Conservation (phyloP, 768 basidiomycete species). For the Lactarius vividus region DNA sequence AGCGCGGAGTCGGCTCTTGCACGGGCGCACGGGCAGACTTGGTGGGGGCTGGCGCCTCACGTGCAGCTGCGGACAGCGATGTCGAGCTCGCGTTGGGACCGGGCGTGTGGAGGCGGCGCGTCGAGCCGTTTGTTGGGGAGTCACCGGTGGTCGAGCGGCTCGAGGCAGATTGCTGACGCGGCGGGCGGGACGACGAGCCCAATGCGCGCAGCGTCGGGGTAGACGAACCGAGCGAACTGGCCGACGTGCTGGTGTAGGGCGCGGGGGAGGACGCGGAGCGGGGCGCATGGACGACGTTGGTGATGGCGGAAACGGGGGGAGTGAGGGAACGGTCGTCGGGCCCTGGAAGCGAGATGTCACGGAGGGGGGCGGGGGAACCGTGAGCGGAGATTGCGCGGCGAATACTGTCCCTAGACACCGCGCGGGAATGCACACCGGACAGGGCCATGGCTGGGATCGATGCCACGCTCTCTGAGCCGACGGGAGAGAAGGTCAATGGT, state of each 20-base stretch:
- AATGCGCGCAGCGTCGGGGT: slow-evolving; percentile 14
- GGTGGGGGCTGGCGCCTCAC: slow-evolving; percentile 14
- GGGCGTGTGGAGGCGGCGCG: slow-evolving; percentile 21
- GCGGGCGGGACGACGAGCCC: slow-evolving; percentile 10
- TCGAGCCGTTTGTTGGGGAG: slow-evolving; percentile 17
- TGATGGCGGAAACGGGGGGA: slow-evolving; percentile 17
- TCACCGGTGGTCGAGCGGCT: slow-evolving; percentile 16
- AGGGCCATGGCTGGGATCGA: neutral
- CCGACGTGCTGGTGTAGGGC: slow-evolving; percentile 17
- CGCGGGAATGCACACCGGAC: neutral
- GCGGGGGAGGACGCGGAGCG: slow-evolving; percentile 7
- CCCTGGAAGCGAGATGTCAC: slow-evolving; percentile 5
- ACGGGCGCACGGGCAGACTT: slow-evolving; percentile 13
- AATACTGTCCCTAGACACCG: neutral
- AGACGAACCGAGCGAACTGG: slow-evolving; percentile 12
- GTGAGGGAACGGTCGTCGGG: slow-evolving; percentile 21
- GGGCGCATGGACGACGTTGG: neutral
- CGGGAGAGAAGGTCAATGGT: slow-evolving; percentile 3
- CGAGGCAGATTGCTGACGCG: slow-evolving; percentile 10
- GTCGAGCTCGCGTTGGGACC: slow-evolving; percentile 22
- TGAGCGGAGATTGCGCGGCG: slow-evolving; percentile 2
- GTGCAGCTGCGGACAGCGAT: slow-evolving; percentile 30
- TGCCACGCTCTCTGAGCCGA: neutral
- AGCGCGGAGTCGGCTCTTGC: slow-evolving; percentile 34
- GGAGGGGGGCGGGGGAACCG: slow-evolving; percentile 6